A percentile compares a stretch with the other conserved stretches of the same genome.
Evolutionary conservation across 2,329 filamentous ascomycete genomes (phyloP).

Genomic region (Aureobasidium sp.): DNA sequence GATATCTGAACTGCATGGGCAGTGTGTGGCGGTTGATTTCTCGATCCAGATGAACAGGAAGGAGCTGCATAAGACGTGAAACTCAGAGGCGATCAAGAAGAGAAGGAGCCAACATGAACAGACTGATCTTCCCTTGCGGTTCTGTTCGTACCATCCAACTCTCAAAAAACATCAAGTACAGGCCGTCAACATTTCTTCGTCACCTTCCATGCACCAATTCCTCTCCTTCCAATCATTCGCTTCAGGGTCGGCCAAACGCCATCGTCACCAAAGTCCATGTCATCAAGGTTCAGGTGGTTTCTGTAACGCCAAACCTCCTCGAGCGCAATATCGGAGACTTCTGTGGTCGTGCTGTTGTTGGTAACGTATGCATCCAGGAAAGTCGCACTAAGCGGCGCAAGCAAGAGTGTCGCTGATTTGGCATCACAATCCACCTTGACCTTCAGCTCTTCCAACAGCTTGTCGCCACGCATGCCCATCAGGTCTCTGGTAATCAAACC

Average conservation of each 20-base stretch:
- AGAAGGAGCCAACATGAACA: background rate
- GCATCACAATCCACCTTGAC: constrained; percentile 57
- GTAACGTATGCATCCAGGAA: constrained; percentile 55
- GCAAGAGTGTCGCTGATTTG: constrained; percentile 38
- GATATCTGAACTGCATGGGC: too few relatives aligned
- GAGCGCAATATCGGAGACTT: constrained; percentile 47
- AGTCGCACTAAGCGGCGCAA: constrained; percentile 64
- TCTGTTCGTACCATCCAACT: background rate
- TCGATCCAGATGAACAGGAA: background rate
- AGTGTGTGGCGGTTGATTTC: too few relatives aligned
- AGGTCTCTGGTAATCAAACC: constrained; percentile 64
- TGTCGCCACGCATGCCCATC: constrained; percentile 61
- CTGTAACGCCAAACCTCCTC: constrained; percentile 63
- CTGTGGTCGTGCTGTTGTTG: background rate
- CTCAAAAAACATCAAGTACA: background rate
- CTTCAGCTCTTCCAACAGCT: constrained; percentile 53
- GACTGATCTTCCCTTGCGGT: background rate
- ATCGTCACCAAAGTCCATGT: constrained; percentile 71
- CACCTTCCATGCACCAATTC: constrained; percentile 40
- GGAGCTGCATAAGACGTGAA: background rate
- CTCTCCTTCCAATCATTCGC: constrained; percentile 48
- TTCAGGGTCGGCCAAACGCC: constrained; percentile 65
- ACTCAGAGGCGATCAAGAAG: background rate
- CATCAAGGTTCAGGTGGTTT: constrained; percentile 68
- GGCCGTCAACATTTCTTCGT: constrained; percentile 30